These are phyloP conservation scores for Nemophila menziesii DNA, from an alignment of 257 asterid genomes.

Conservation along the genomic window DNA sequence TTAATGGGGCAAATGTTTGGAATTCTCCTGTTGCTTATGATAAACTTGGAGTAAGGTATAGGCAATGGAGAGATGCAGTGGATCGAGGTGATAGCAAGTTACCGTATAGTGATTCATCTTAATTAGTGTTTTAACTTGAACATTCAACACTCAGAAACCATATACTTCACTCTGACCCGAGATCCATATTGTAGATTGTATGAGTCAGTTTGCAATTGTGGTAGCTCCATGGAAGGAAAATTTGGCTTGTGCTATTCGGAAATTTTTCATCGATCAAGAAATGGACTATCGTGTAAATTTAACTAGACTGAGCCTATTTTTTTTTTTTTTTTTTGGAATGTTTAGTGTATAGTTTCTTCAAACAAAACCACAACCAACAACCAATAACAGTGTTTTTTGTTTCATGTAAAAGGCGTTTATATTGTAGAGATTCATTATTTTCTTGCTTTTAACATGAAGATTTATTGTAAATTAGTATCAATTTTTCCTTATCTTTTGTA, in stretches of 20 bases:
- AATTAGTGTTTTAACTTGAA: slow-evolving; percentile 2
- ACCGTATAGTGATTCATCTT: slow-evolving; percentile 32
- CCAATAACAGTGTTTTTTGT: not conserved
- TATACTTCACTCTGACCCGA: slow-evolving; percentile 10
- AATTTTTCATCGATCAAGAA: slow-evolving; percentile 18
- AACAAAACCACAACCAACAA: not conserved
- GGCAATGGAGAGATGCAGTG: slow-evolving; percentile 71
- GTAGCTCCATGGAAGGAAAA: not conserved
- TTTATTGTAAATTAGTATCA: slow-evolving; percentile 17
- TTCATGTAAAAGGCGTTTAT: not conserved
- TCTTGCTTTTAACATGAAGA: slow-evolving; percentile 1
- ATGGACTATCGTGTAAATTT: too few relatives aligned
- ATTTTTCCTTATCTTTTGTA: not conserved
- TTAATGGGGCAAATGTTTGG: slow-evolving; percentile 70
- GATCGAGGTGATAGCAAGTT: slow-evolving; percentile 39
- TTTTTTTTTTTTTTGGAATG: slow-evolving; percentile 6
- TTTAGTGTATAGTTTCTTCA: slow-evolving; percentile 36
- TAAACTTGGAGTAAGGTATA: slow-evolving; percentile 76
- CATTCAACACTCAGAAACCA: slow-evolving; percentile 13
- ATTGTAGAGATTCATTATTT: not conserved
- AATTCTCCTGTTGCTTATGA: slow-evolving; percentile 69
- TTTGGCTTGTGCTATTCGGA: slow-evolving; percentile 1
- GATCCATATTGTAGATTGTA: slow-evolving; percentile 16
- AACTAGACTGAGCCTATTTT: too few relatives aligned
- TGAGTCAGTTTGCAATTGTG: slow-evolving; percentile 3